Base-by-base conservation (phyloP, 2,329 filamentous ascomycete genomes). In the Helicocarpus griseus region DNA sequence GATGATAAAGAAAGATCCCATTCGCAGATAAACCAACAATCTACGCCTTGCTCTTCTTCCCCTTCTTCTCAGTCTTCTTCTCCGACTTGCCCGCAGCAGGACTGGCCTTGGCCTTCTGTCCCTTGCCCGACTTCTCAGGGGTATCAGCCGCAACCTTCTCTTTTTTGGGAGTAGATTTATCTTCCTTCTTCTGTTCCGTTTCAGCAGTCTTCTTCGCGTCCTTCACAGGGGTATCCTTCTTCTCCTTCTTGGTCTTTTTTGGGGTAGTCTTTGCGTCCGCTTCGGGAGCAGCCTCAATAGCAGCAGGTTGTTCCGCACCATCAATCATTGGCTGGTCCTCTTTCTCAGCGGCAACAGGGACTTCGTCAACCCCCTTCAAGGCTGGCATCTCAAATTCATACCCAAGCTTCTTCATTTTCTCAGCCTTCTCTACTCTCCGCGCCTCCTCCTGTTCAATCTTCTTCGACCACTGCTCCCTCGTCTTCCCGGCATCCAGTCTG, bases 311-410 rank as follows among this genome's bases (percentile, higher is more conserved):
- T 21, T 44, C 63, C 22, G 61, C 57, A 38, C 69, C 64, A 29
- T 59, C 62, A 50, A 70, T 67, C 35, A 69, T 56, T 21, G 63
- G 58, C 56, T 60, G 44, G 36, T 61, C 55, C 29, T 65, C 41
- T 8, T 45, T 5, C 41, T 17, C 41, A 17, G 6, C 41, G 13
- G 17, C 63, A 52, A 73, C 67, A 19, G 74, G 69, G 46, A 82
- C 73, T 43, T 73, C 71, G 22, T 78, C 75, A 5, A 82, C 78
- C 31, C 70, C 69, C 75, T 87, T 94, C 58, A 95, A 71, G 58
- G 77, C 72, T 0, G 89, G 88, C 21, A 81, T 78, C 48, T 87
- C 80, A 63, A 89, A 90, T 54, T 93, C 83, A 69, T 98, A 97
- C 8, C 86, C 91, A 54, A 94, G 69, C 39, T 78, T 82, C 76